Evolutionary conservation across 495 filamentous ascomycete species (phyloP), one percentile per base, ranked within the genome.

Genomic region (Rhypophila decipiens): DNA sequence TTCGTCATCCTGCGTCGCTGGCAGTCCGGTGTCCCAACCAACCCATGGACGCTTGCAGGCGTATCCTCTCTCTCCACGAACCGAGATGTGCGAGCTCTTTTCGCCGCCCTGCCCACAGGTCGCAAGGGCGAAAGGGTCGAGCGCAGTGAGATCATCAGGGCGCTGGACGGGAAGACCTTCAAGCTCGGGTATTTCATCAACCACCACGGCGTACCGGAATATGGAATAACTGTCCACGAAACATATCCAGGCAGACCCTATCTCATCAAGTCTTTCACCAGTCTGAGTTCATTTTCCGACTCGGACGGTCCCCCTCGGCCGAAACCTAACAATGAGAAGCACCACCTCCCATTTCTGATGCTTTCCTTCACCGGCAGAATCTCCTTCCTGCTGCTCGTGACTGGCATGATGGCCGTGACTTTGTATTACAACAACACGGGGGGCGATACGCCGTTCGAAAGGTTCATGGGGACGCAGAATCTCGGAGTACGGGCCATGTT

Each of bases 401-500:
- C 58, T 10, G 67, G 64, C 13, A 37, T 72, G 4, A 40, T 68
- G 49, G 58, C 51, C 11, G 47, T 73, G 12, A 60, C 73, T 36
- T 42, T 72, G 15, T 71, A 70, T 23, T 76, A 75, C 51, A 61
- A 68, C 46, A 58, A 53, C 11, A 67, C 67, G 1, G 56, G 51
- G 0, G 56, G 52, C 19, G 59, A 68, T 35, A 65, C 64, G 1
- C 39, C 59, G 19, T 76, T 75, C 31, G 70, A 75, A 42, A 47
- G 53, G 3, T 76, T 72, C 45, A 73, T 76, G 62, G 64, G 63
- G 46, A 64, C 66, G 33, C 58, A 68, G 23, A 53, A 49, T 17
- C 71, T 72, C 40, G 73, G 71, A 3, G 67, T 68, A 20, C 51
- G 60, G n/a, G 71, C 72, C 23, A 38, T 76, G 31, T 72, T 75